Base-by-base conservation (phyloP, 2,329 filamentous ascomycete species). In the Cadophora gregata region DNA sequence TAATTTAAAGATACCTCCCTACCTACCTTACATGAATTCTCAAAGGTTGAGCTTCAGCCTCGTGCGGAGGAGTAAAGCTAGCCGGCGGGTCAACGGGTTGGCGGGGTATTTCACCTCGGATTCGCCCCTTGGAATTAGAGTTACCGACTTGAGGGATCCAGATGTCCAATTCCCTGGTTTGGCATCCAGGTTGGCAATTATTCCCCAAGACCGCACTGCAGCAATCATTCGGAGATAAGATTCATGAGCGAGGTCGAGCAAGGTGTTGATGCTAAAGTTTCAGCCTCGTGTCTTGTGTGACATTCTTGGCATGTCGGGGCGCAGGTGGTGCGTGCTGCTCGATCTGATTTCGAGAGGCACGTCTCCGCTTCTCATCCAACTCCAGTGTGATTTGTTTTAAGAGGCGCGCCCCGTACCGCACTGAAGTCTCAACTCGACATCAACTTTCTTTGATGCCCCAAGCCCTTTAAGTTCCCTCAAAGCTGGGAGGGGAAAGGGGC, bases 371-470 rank as follows among this genome's bases (percentile, higher is more conserved):
- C 1, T 88, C 88, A 56, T 87, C 84, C 0, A 81, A 80, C 75
- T 90, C 87, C 73, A 89, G 86, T 66, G 84, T 81, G 38, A 90
- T 70, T 59, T 81, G 80, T 42, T 19, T 42, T n/a, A n/a, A n/a
- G 38, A 42, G 38, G 38, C 12, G 38, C 14, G n/a, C 14, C 38
- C 3, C 5, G 14, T 42, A 14, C 12, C 36, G 19, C 14, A 2
- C 14, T 42, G 38, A 42, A 42, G 38, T 42, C 38, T 42, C 38
- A 16, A 19, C 38, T 92, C 92, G 78, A 96, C 96, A 78, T 96
- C 96, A 12, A 94, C 83, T 70, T 87, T 86, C 80, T 96, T 96
- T 10, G 38, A 42, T 12, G 12, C 38, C 19, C 14, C 38, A 42
- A 42, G 38, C 38, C 38, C 16, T 16, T 42, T 12, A 42, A 16